Conservation (phyloP, 768 basidiomycete genomes). For the Pisolithus albus region DNA sequence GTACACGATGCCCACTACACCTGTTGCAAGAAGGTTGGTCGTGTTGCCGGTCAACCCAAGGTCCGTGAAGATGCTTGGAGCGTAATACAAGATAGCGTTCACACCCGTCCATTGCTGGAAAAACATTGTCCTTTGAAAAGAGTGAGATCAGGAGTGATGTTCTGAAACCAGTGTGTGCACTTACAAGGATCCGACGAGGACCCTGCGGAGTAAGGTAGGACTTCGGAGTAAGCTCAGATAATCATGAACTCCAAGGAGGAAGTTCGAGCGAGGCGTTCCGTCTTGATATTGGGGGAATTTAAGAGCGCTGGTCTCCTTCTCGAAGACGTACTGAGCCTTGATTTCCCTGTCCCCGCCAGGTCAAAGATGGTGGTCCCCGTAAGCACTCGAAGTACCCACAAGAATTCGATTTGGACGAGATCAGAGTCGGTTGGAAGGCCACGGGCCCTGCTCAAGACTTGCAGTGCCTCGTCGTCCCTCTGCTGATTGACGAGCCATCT, state of each 20-base stretch:
- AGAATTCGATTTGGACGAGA: conserved; percentile 65
- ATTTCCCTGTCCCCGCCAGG: conserved; percentile 43
- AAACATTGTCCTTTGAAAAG: conserved; percentile 48
- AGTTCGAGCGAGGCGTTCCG: conserved; percentile 46
- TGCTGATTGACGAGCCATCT: conserved; percentile 77
- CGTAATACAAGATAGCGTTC: conserved; percentile 73
- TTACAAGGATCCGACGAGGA: conserved; percentile 53
- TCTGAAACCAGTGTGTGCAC: conserved; percentile 14
- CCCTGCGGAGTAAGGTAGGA: conserved; percentile 51
- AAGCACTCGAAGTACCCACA: conserved; percentile 38
- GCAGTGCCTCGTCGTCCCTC: conserved; percentile 66
- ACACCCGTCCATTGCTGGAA: conserved; percentile 84
- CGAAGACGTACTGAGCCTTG: conserved; percentile 67
- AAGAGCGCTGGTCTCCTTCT: conserved; percentile 52
- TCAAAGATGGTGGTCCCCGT: neutral
- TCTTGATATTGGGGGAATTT: conserved; percentile 63
- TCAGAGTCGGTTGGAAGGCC: conserved; percentile 49
- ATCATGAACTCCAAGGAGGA: conserved; percentile 53
- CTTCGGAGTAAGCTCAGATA: conserved; percentile 57
- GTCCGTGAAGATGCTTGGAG: conserved; percentile 57
- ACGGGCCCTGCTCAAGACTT: conserved; percentile 56
- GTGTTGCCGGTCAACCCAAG: conserved; percentile 60
- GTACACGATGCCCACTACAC: conserved; percentile 75
- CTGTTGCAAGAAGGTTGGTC: conserved; percentile 51
- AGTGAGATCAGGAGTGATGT: conserved; percentile 1